phyloP scores from a whole-genome alignment of 768 basidiomycete species.

The Suillus subluteus region DNA sequence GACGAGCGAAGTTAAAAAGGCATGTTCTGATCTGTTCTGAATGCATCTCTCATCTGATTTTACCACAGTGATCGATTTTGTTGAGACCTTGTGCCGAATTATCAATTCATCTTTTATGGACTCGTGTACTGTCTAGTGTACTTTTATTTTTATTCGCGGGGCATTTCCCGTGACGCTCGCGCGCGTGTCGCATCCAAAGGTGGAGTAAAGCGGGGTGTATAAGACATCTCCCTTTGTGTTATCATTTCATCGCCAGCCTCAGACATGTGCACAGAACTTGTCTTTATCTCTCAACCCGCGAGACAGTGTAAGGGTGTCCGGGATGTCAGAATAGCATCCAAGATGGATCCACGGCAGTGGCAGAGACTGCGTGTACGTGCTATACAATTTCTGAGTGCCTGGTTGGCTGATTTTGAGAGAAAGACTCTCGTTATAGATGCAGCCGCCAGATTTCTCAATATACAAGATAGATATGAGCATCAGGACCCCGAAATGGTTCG shows the following conservation, averaged over 20 bases:
- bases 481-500: constrained; percentile 5
- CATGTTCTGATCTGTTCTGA: constrained; percentile 27
- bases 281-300: background rate
- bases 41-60: constrained; percentile 13
- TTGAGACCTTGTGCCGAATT: constrained; percentile 25
- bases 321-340: constrained; percentile 1
- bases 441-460: background rate
- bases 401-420: background rate
- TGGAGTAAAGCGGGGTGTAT: background rate
- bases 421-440: background rate
- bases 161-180: background rate
- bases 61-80: constrained; percentile 48
- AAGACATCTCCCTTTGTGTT: background rate
- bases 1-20: constrained; percentile 86
- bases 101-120: constrained; percentile 10
- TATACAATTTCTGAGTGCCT: background rate
- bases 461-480: background rate
- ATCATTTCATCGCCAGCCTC: background rate
- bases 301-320: background rate
- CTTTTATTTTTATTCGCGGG: background rate
- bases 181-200: background rate
- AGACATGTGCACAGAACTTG: background rate
- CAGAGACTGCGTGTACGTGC: background rate
- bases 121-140: constrained; percentile 6
- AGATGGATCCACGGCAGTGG: background rate